Percentiles rank a stretch among this genome's conserved stretches.
phyloP scores from a whole-genome alignment of 2,329 filamentous ascomycete species.

The Xylariaceae sp. region DNA sequence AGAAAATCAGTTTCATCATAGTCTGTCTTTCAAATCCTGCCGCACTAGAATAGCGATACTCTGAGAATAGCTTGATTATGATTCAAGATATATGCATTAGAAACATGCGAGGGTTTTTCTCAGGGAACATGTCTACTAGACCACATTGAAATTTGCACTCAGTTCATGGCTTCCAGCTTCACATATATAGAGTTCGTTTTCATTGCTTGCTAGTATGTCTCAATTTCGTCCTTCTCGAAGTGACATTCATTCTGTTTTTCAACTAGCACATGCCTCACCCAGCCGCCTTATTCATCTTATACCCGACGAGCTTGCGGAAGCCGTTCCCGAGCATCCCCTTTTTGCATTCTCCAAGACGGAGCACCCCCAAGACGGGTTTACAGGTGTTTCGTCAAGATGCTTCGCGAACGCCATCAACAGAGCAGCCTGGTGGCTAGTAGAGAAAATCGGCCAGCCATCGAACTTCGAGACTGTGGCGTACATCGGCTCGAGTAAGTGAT shows the following conservation, averaged over 20 bases:
- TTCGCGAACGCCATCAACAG: conserved; percentile 11
- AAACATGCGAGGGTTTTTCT: no score
- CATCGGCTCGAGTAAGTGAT: conserved; percentile 4
- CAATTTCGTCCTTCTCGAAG: background rate
- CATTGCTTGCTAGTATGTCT: background rate
- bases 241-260: conserved; percentile 2
- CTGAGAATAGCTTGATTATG: background rate
- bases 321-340: conserved; percentile 5
- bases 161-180: background rate
- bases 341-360: conserved; percentile 8
- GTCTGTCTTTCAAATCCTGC: background rate
- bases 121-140: no score
- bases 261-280: background rate
- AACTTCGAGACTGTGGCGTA: conserved; percentile 7
- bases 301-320: conserved; percentile 1
- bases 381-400: conserved; percentile 5
- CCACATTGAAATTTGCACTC: background rate
- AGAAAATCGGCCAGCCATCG: background rate
- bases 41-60: no score
- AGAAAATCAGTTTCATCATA: background rate
- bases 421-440: conserved; percentile 4
- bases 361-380: conserved; percentile 1
- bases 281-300: conserved; percentile 12
- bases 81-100: background rate
- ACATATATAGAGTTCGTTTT: background rate